Conservation (phyloP, 2,329 filamentous ascomycete genomes). For the Endothia cerciana region DNA sequence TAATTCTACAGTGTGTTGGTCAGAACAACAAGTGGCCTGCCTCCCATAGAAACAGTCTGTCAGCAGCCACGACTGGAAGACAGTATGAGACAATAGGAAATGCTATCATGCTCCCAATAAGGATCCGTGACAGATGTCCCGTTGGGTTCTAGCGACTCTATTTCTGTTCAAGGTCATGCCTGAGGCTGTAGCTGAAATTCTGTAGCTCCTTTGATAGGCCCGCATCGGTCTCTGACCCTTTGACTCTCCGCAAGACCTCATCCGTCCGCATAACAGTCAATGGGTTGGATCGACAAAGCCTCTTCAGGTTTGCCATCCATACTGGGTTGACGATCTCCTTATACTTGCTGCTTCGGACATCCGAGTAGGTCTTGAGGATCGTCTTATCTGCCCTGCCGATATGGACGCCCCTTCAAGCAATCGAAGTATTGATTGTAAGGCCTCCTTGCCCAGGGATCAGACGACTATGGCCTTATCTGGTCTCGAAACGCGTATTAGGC, state of each 20-base stretch:
- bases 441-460: too few species aligned
- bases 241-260: neutral
- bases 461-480: too few species aligned
- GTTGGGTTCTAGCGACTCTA: neutral
- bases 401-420: constrained; percentile 10
- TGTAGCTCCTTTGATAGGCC: neutral
- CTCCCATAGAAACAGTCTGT: too few species aligned
- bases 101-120: too few species aligned
- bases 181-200: neutral
- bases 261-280: neutral
- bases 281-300: neutral
- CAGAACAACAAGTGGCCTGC: too few species aligned
- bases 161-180: neutral
- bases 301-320: constrained; percentile 11
- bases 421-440: too few species aligned
- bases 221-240: neutral
- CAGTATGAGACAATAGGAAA: too few species aligned
- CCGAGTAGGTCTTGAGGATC: constrained; percentile 17
- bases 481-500: too few species aligned
- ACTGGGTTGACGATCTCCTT: constrained; percentile 12
- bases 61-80: too few species aligned
- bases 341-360: constrained; percentile 15
- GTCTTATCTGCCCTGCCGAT: neutral
- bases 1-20: too few species aligned
- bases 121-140: neutral